A percentile compares a stretch with the other conserved stretches of the same genome.
phyloP scores from a whole-genome alignment of 495 filamentous ascomycete species.

The Lindgomyces ingoldianus region DNA sequence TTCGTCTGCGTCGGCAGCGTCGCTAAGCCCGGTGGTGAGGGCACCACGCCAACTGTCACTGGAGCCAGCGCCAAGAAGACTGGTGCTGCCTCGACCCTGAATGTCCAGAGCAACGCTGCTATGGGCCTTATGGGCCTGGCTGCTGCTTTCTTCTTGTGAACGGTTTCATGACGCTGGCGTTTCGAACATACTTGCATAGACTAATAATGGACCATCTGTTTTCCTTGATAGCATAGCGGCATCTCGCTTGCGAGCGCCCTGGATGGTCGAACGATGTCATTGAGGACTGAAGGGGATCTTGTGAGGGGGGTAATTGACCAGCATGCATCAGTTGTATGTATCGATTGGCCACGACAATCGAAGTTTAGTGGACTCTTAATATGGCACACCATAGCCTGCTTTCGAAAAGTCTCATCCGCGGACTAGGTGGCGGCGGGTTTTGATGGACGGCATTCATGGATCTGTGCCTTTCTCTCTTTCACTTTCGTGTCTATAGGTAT shows the following conservation, averaged over 20 bases:
- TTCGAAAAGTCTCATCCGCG: slow-evolving; percentile 21
- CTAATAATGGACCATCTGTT: slow-evolving; percentile 38
- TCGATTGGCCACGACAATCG: slow-evolving; percentile 29
- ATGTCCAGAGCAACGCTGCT: slow-evolving; percentile 34
- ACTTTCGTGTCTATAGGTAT: slow-evolving; percentile 37
- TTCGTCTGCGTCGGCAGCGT: slow-evolving; percentile 47
- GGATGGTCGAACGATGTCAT: slow-evolving; percentile 6
- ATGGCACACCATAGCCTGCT: slow-evolving; percentile 20
- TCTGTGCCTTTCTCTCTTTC: slow-evolving; percentile 27
- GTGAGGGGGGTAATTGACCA: slow-evolving; percentile 20
- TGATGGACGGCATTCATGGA: slow-evolving; percentile 22
- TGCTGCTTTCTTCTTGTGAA: slow-evolving; percentile 47
- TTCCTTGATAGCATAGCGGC: slow-evolving; percentile 32
- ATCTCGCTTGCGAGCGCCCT: slow-evolving; percentile 25
- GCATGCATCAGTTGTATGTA: slow-evolving; percentile 37
- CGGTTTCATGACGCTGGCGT: slow-evolving; percentile 35
- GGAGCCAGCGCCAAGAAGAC: slow-evolving; percentile 32
- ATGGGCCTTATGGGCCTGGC: slow-evolving; percentile 43
- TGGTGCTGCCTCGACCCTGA: slow-evolving; percentile 40
- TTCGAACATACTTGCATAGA: slow-evolving; percentile 39
- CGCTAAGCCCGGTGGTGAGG: slow-evolving; percentile 36
- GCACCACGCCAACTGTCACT: slow-evolving; percentile 31
- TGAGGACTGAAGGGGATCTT: slow-evolving; percentile 20
- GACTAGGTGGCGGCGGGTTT: slow-evolving; percentile 8
- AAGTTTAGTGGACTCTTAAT: slow-evolving; percentile 34